Evolutionary conservation across 2,329 filamentous ascomycete genomes (phyloP).

Genomic region (Diaporthe ampelina): DNA sequence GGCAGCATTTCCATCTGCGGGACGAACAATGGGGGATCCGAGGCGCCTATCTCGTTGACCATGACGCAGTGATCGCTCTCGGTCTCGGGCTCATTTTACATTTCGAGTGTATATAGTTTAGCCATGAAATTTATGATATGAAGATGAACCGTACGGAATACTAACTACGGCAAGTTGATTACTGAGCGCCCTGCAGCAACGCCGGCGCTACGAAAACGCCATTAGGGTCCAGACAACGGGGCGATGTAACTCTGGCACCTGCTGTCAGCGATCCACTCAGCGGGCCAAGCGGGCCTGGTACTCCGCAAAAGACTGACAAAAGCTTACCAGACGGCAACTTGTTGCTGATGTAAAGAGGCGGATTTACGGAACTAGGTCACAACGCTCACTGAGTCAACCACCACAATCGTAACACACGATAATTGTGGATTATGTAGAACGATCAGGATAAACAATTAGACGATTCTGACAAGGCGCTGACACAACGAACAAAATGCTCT

Average conservation of each 20-base stretch:
- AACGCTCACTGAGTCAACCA: not conserved
- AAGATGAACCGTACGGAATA: not conserved
- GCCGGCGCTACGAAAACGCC: not conserved
- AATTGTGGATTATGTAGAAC: not conserved
- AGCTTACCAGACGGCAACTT: not conserved
- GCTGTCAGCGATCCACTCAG: not conserved
- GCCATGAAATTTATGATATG: not conserved
- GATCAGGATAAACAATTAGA: conserved; percentile 11
- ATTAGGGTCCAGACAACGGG: not conserved
- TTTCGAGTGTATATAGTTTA: not conserved
- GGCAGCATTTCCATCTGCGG: conserved; percentile 20
- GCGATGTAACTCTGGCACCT: conserved; percentile 18
- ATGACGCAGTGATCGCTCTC: conserved; percentile 10
- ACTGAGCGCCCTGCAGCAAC: conserved; percentile 18
- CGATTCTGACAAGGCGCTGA: conserved; percentile 33
- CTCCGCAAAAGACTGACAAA: conserved; percentile 22
- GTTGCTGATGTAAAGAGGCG: not conserved
- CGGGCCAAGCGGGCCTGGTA: not conserved
- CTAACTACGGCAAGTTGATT: not conserved
- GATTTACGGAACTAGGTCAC: conserved; percentile 14
- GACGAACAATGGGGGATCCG: conserved; percentile 2
- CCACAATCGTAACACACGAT: not conserved
- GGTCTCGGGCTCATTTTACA: not conserved
- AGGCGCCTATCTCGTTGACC: conserved; percentile 18
- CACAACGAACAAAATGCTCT: not conserved